A percentile compares a stretch with the other conserved stretches of the same genome.
phyloP scores from a whole-genome alignment of 768 basidiomycete genomes.

The Pleurotus cornucopiae region DNA sequence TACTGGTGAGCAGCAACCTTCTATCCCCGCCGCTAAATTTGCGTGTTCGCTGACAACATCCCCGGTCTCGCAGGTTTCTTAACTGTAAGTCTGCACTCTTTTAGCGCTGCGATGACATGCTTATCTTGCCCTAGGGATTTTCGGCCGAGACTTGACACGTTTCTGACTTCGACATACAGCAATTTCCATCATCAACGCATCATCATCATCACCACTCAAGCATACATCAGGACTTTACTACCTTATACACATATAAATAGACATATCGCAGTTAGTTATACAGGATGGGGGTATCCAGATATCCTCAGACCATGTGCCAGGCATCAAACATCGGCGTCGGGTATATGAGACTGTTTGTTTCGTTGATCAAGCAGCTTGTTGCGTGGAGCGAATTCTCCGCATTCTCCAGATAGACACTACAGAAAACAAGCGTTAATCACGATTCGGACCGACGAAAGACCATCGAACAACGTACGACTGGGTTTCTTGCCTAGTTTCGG shows the following conservation, averaged over 20 bases:
- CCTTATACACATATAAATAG: background rate
- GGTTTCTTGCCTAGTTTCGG: slow-evolving; percentile 3
- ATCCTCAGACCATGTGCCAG: slow-evolving; percentile 20
- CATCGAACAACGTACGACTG: background rate
- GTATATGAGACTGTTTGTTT: background rate
- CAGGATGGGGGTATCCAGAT: slow-evolving; percentile 13
- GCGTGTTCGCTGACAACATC: no score
- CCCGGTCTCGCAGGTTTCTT: no score
- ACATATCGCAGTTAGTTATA: no score
- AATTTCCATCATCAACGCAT: no score
- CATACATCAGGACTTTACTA: no score
- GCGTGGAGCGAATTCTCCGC: slow-evolving; percentile 2
- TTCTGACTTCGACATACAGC: slow-evolving; percentile 35
- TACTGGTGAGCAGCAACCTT: slow-evolving; percentile 33
- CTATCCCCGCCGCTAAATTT: no score
- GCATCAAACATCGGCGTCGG: background rate
- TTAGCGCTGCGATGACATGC: no score
- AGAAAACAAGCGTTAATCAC: background rate
- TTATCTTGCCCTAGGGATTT: slow-evolving; percentile 48
- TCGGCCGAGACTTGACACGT: slow-evolving; percentile 69
- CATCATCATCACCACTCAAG: no score
- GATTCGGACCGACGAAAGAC: background rate
- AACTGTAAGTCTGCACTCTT: no score
- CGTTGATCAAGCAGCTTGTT: background rate
- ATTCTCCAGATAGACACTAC: slow-evolving; percentile 5